phyloP scores from a whole-genome alignment of 1,139 yeast genomes.

The Nadsonia commutata region DNA sequence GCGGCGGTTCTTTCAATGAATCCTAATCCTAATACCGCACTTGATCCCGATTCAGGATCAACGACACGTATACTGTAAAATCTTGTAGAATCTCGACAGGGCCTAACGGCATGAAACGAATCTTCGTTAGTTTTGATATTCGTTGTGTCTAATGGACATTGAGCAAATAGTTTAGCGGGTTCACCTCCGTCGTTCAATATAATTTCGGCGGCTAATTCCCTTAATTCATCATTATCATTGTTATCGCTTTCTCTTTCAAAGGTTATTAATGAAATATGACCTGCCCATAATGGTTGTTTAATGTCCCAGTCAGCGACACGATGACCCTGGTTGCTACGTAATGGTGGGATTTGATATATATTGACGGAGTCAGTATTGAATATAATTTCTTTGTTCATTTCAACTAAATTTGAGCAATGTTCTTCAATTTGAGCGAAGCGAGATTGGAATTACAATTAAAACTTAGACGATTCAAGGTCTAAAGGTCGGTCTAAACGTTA shows the following conservation, averaged over 20 bases:
- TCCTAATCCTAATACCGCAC: background rate
- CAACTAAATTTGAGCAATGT: no score
- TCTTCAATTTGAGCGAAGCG: no score
- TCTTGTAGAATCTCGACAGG: background rate
- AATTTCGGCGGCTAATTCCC: background rate
- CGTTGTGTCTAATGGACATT: background rate
- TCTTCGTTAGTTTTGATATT: background rate
- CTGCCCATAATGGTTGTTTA: background rate
- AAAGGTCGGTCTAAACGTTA: no score
- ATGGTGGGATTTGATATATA: background rate
- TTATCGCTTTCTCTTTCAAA: background rate
- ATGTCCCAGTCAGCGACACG: background rate
- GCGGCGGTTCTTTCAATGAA: background rate
- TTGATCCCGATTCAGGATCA: background rate
- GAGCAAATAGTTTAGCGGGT: background rate
- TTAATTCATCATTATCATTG: background rate
- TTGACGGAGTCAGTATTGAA: background rate
- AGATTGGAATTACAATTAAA: no score
- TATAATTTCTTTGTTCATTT: background rate
- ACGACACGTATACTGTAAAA: background rate
- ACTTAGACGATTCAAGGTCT: no score
- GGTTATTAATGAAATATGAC: background rate
- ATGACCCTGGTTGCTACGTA: background rate
- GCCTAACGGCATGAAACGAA: background rate
- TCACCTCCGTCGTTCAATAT: background rate